phyloP scores from a whole-genome alignment of 2,329 filamentous ascomycete species.

The Colletotrichum scovillei region DNA sequence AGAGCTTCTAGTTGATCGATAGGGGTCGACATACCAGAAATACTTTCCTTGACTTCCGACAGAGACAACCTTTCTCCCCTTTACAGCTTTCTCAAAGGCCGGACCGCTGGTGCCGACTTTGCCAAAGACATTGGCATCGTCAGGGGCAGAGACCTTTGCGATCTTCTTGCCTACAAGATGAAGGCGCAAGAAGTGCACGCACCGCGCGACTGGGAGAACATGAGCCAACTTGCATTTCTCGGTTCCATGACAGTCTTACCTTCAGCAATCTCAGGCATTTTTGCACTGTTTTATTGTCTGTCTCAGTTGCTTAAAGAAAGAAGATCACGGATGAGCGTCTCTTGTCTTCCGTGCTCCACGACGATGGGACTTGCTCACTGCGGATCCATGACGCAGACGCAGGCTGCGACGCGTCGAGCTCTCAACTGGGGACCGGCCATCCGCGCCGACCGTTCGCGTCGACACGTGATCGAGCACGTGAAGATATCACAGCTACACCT shows the following conservation, averaged over 20 bases:
- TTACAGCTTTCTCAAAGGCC: constrained; percentile 79
- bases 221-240: not conserved
- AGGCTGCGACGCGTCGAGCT: not conserved
- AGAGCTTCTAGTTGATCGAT: rapidly evolving
- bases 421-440: not conserved
- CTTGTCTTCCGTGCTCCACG: not conserved
- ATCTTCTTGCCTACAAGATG: constrained; percentile 89
- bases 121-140: constrained; percentile 89
- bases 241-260: constrained; percentile 47
- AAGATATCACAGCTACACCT: constrained; percentile 18
- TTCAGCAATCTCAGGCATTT: constrained; percentile 74
- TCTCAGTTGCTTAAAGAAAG: not conserved
- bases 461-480: constrained; percentile 41
- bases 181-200: constrained; percentile 86
- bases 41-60: constrained; percentile 95
- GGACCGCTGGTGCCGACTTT: constrained; percentile 86
- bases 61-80: constrained; percentile 75
- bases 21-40: constrained; percentile 73
- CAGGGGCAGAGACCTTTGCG: constrained; percentile 73
- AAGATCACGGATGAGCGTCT: no score
- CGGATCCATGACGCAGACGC: constrained; percentile 11
- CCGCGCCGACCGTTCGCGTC: constrained; percentile 35
- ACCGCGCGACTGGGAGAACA: constrained; percentile 75
- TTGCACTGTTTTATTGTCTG: constrained; percentile 26
- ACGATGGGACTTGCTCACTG: not conserved